Conservation (phyloP, 2,329 filamentous ascomycete genomes). For the Lojkania enalia region DNA sequence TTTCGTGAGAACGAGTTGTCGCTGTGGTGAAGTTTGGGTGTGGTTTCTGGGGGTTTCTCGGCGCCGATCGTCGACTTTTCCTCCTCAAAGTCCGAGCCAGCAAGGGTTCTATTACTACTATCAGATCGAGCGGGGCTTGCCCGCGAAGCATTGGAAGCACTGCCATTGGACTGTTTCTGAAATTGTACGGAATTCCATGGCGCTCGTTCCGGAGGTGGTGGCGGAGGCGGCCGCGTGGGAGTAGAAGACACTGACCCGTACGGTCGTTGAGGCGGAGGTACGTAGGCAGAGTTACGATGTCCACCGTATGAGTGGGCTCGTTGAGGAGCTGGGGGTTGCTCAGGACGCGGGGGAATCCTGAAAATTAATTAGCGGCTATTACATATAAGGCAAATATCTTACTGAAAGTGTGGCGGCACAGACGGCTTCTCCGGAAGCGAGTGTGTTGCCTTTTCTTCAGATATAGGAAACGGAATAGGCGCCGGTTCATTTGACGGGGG, state of each 20-base stretch:
- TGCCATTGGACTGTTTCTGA: conserved; percentile 19
- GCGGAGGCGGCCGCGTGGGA: conserved; percentile 28
- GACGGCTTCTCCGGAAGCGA: conserved; percentile 26
- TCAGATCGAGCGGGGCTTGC: conserved; percentile 40
- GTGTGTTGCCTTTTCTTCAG: conserved; percentile 15
- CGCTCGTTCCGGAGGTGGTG: neutral
- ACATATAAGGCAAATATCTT: conserved; percentile 7
- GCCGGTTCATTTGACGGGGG: conserved; percentile 31
- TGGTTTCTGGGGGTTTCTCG: conserved; percentile 15
- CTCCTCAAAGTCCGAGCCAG: conserved; percentile 39
- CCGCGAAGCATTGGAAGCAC: conserved; percentile 23
- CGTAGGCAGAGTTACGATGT: conserved; percentile 16
- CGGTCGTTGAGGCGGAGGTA: conserved; percentile 22
- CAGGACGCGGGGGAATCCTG: conserved; percentile 18
- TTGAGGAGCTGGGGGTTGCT: conserved; percentile 12
- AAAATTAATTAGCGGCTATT: neutral
- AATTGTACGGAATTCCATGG: conserved; percentile 26
- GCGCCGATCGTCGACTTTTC: conserved; percentile 23
- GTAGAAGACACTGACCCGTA: conserved; percentile 32
- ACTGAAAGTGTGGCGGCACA: conserved; percentile 16
- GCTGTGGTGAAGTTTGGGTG: conserved; percentile 28
- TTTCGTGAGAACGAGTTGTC: conserved; percentile 41
- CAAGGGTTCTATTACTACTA: conserved; percentile 38
- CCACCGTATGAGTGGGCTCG: conserved; percentile 29
- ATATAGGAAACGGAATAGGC: conserved; percentile 12